These are phyloP conservation scores for Diaporthe humulicola DNA, from an alignment of 2,329 filamentous ascomycete species.

Conservation along the genomic window DNA sequence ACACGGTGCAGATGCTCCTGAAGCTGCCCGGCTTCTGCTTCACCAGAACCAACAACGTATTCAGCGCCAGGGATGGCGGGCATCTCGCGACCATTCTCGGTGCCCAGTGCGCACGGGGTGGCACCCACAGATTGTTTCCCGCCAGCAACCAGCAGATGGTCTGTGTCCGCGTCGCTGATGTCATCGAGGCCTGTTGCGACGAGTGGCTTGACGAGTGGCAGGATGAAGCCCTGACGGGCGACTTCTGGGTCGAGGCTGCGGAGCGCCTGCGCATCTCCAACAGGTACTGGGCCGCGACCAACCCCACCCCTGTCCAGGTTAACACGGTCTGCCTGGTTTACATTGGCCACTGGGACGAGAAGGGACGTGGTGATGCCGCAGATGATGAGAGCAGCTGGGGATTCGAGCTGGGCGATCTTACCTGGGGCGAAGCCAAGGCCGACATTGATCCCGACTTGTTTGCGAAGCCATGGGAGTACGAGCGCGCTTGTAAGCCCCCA, in stretches of 20 bases:
- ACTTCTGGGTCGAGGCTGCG: slow-evolving; percentile 30
- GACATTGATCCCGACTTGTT: slow-evolving; percentile 35
- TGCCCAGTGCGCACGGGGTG: slow-evolving; percentile 1
- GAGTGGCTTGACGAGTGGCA: slow-evolving; percentile 39
- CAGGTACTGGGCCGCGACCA: slow-evolving; percentile 14
- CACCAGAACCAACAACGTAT: background rate
- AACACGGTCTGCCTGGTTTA: slow-evolving; percentile 36
- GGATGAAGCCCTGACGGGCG: slow-evolving; percentile 9
- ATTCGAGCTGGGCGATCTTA: slow-evolving; percentile 30
- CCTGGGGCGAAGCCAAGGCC: slow-evolving; percentile 37
- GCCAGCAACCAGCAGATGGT: slow-evolving; percentile 23
- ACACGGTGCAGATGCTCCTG: slow-evolving; percentile 26
- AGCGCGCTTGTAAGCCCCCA: slow-evolving; percentile 31
- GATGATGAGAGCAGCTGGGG: slow-evolving; percentile 29
- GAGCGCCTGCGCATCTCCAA: slow-evolving; percentile 22
- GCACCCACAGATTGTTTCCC: background rate
- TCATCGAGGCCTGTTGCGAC: slow-evolving; percentile 37
- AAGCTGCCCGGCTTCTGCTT: slow-evolving; percentile 35
- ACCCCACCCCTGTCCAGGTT: slow-evolving; percentile 21
- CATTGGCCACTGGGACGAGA: slow-evolving; percentile 31
- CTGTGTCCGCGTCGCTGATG: slow-evolving; percentile 27
- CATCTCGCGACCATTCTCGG: slow-evolving; percentile 27
- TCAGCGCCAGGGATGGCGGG: background rate
- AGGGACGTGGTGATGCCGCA: slow-evolving; percentile 24
- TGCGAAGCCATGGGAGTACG: slow-evolving; percentile 39